Conservation (phyloP, 2,329 filamentous ascomycete species). For the Apiospora koreana region DNA sequence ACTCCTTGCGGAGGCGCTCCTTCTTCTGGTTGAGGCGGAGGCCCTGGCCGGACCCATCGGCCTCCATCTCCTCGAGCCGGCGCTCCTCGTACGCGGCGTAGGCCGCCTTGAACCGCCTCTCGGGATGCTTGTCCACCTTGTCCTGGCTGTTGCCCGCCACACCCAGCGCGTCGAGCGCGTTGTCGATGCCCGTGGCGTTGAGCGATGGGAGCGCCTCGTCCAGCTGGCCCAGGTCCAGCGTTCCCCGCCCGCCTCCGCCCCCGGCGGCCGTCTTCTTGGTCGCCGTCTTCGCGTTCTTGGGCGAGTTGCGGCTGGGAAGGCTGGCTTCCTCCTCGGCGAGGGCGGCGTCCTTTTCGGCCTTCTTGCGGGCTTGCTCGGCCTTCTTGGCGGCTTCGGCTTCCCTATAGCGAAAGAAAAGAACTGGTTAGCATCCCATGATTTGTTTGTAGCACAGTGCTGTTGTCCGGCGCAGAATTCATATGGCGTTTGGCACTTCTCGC, state of each 20-base stretch:
- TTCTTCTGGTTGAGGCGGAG: constrained; percentile 82
- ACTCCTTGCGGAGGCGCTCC: constrained; percentile 85
- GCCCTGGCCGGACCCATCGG: constrained; percentile 71
- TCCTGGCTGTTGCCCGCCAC: constrained; percentile 57
- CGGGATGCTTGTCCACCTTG: constrained; percentile 86
- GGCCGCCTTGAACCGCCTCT: constrained; percentile 84
- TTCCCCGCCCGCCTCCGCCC: too few species aligned
- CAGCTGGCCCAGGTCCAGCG: constrained; percentile 75
- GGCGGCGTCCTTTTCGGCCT: constrained; percentile 86
- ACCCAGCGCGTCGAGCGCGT: constrained; percentile 84
- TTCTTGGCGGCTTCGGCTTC: constrained; percentile 84
- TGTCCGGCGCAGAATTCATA: not conserved
- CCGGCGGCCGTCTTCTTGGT: constrained; percentile 67
- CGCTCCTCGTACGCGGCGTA: constrained; percentile 81
- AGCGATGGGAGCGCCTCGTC: constrained; percentile 66
- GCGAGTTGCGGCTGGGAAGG: constrained; percentile 55
- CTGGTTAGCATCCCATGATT: not conserved
- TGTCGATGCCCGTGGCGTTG: constrained; percentile 87
- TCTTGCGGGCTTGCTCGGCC: constrained; percentile 80
- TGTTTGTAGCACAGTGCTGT: not conserved
- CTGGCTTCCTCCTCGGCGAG: constrained; percentile 79
- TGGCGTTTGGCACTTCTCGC: too few species aligned
- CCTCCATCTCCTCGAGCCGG: constrained; percentile 80
- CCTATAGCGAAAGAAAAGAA: constrained; percentile 45
- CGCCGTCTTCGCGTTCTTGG: constrained; percentile 69